Conservation (phyloP, 805 yeast species). For the Candida pini region DNA sequence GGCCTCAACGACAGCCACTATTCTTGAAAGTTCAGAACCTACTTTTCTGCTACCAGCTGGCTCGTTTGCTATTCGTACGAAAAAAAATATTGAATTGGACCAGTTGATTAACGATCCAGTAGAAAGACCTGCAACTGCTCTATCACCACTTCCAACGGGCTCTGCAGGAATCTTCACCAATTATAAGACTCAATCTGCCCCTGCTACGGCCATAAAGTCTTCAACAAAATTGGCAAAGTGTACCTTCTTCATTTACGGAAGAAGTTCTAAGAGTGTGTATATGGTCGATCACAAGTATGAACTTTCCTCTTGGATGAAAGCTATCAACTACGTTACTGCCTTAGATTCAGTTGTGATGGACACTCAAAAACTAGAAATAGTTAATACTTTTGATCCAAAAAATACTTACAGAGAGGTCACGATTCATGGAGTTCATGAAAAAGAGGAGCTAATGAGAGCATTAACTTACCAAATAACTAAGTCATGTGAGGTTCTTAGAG, state of each 20-base stretch:
- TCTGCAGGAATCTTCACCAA: background rate
- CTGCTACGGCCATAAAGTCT: background rate
- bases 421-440: constrained; percentile 7
- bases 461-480: constrained; percentile 15
- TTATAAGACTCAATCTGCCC: background rate
- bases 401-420: constrained; percentile 16
- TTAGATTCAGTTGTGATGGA: constrained; percentile 31
- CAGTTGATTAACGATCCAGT: constrained; percentile 12
- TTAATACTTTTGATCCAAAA: constrained; percentile 23
- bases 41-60: constrained; percentile 19
- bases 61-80: constrained; percentile 25
- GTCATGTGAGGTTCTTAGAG: constrained; percentile 32
- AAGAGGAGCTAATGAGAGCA: constrained; percentile 6
- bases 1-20: constrained; percentile 11
- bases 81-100: constrained; percentile 21
- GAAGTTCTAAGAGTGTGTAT: constrained; percentile 34
- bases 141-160: background rate
- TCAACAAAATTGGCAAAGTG: constrained; percentile 10
- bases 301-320: constrained; percentile 52
- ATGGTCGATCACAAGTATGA: constrained; percentile 41
- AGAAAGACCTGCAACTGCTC: background rate
- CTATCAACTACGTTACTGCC: constrained; percentile 49
- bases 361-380: constrained; percentile 20
- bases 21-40: constrained; percentile 23
- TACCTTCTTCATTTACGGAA: constrained; percentile 36